Conservation (phyloP, 768 basidiomycete species). For the Leucosporidium creatinivorum region DNA sequence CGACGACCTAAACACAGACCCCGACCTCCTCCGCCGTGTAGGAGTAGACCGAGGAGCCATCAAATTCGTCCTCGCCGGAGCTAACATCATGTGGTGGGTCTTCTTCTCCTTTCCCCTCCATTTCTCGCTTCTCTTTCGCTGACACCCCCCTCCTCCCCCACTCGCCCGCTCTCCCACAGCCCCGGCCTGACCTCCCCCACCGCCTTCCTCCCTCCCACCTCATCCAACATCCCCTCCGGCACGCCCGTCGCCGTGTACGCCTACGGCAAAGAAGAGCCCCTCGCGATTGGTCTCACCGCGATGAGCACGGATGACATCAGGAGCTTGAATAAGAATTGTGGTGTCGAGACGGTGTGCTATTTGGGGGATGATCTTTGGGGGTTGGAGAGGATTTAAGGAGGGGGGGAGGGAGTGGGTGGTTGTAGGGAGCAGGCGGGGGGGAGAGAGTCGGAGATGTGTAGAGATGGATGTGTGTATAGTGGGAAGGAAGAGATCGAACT, state of each 20-base stretch:
- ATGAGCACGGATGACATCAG: constrained; percentile 82
- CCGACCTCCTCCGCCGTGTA: constrained; percentile 77
- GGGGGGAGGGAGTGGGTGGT: neutral
- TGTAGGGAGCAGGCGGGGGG: no score
- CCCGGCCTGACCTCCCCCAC: constrained; percentile 91
- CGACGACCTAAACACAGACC: constrained; percentile 53
- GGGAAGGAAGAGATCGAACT: no score
- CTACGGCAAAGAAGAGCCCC: constrained; percentile 91
- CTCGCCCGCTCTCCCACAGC: constrained; percentile 37
- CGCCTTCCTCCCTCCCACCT: constrained; percentile 69
- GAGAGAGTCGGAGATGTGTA: no score
- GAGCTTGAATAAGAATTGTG: constrained; percentile 79
- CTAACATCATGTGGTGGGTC: constrained; percentile 76
- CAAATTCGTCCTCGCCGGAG: constrained; percentile 87
- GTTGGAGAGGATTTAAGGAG: constrained; percentile 12
- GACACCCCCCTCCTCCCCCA: neutral
- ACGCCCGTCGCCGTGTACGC: constrained; percentile 80
- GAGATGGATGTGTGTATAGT: no score
- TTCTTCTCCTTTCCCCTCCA: neutral
- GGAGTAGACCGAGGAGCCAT: constrained; percentile 94
- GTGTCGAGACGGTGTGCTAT: constrained; percentile 76
- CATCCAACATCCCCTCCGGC: constrained; percentile 39
- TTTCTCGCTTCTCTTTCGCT: neutral
- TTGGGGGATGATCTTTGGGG: constrained; percentile 84
- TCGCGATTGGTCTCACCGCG: constrained; percentile 76